Evolutionary conservation across 306 rosid genomes (phyloP).

Genomic region (Lupinus albus): DNA sequence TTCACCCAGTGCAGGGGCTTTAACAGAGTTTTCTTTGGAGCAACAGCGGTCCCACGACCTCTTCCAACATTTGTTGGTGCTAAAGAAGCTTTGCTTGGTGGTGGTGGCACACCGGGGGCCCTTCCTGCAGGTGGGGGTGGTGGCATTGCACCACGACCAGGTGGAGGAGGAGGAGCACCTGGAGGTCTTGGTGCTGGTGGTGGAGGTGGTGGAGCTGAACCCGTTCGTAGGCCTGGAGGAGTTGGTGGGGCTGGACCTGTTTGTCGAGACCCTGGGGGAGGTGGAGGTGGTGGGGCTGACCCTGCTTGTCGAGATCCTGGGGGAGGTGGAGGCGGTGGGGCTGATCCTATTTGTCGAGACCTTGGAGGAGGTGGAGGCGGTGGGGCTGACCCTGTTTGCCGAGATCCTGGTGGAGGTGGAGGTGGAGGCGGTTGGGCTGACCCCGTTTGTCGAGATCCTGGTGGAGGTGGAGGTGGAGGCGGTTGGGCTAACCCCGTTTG

Average conservation of each 20-base stretch:
- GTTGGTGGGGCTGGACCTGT: constrained; percentile 33
- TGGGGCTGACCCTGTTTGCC: not conserved
- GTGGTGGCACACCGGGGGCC: constrained; percentile 44
- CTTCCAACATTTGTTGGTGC: constrained; percentile 61
- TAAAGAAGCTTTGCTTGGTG: constrained; percentile 47
- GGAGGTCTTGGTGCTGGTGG: constrained; percentile 60
- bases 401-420: constrained; percentile 7
- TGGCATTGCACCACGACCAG: constrained; percentile 36
- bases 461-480: not conserved
- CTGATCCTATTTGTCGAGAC: constrained; percentile 30
- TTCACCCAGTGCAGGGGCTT: constrained; percentile 97
- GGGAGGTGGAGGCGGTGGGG: constrained; percentile 36
- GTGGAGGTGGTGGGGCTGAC: constrained; percentile 40
- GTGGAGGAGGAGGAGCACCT: constrained; percentile 53
- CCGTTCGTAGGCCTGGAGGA: constrained; percentile 49
- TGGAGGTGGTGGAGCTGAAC: constrained; percentile 44
- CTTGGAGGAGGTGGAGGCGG: constrained; percentile 24
- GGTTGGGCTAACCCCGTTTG: constrained; percentile 37
- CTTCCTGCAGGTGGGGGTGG: constrained; percentile 40
- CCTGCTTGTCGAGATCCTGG: constrained; percentile 27
- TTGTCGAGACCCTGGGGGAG: too few species aligned
- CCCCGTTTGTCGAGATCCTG: too few species aligned
- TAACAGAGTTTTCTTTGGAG: constrained; percentile 72
- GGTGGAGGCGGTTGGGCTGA: not conserved
- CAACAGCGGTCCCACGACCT: constrained; percentile 58